Percentiles rank a stretch among this genome's conserved stretches.
Conservation (phyloP, 1,284 basidiomycete genomes). For the Singerocomus inundabilis region DNA sequence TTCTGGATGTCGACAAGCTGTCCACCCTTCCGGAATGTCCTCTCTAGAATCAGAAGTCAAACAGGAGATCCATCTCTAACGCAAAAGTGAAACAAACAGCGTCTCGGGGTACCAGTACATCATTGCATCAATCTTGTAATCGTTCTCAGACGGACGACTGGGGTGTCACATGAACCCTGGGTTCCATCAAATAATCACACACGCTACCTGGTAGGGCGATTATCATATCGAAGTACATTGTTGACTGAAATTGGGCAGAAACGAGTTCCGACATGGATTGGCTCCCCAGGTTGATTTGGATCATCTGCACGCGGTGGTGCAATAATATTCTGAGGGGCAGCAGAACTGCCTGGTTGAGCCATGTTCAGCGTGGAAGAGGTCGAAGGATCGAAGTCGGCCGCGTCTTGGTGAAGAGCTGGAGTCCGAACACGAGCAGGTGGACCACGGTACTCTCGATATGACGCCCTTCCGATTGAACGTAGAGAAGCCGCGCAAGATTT, state of each 20-base stretch:
- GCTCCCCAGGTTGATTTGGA: slow-evolving; percentile 12
- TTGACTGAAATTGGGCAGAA: slow-evolving; percentile 18
- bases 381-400: background rate
- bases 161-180: slow-evolving; percentile 1
- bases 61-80: background rate
- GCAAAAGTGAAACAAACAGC: slow-evolving; percentile 15
- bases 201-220: slow-evolving; percentile 15
- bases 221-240: slow-evolving; percentile 18
- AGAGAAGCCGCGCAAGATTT: slow-evolving; percentile 18
- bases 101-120: slow-evolving; percentile 16
- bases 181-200: background rate
- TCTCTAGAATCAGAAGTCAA: slow-evolving; percentile 9
- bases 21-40: slow-evolving; percentile 23
- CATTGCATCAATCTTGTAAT: slow-evolving; percentile 21
- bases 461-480: slow-evolving; percentile 22
- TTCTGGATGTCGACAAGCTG: slow-evolving; percentile 27
- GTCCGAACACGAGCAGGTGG: slow-evolving; percentile 12
- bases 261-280: background rate
- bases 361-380: background rate
- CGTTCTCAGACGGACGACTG: slow-evolving; percentile 4
- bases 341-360: background rate
- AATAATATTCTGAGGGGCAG: background rate
- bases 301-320: slow-evolving; percentile 12
- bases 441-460: slow-evolving; percentile 26
- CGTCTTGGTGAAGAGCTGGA: background rate